Evolutionary conservation across 1,284 basidiomycete species (phyloP).

Genomic region (Calocybe gambosa): DNA sequence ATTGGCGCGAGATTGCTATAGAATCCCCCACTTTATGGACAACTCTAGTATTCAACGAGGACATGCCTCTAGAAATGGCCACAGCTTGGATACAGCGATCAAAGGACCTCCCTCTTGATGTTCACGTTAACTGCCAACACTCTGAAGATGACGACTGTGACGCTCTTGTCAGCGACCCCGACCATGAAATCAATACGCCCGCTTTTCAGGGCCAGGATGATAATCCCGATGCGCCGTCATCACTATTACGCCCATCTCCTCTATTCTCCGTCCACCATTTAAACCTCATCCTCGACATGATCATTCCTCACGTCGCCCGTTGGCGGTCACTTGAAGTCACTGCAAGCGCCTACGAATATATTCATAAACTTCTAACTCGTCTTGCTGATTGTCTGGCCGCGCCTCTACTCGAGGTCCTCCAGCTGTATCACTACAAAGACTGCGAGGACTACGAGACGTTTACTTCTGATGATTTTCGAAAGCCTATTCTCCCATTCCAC

Average conservation of each 20-base stretch:
- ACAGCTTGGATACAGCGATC: conserved; percentile 40
- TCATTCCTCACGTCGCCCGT: conserved; percentile 44
- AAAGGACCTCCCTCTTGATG: conserved; percentile 39
- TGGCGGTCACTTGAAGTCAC: conserved; percentile 46
- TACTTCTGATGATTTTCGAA: conserved; percentile 27
- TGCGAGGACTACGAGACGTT: conserved; percentile 36
- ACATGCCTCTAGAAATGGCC: conserved; percentile 33
- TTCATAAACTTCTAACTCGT: conserved; percentile 38
- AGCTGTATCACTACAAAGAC: conserved; percentile 46
- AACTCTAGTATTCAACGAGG: conserved; percentile 24
- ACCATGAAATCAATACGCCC: neutral
- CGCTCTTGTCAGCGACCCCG: conserved; percentile 16
- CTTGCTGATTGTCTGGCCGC: conserved; percentile 38
- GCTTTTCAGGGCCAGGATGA: neutral
- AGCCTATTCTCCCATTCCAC: conserved; percentile 42
- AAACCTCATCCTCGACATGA: conserved; percentile 36
- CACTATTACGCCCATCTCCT: neutral
- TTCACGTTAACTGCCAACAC: conserved; percentile 38
- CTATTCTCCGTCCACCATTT: conserved; percentile 24
- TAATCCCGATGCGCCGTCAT: neutral
- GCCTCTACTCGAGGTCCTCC: conserved; percentile 44
- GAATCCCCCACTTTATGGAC: conserved; percentile 31
- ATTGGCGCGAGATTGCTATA: conserved; percentile 31
- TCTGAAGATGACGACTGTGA: conserved; percentile 19
- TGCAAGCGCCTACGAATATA: conserved; percentile 38